phyloP scores from a whole-genome alignment of 208 protist species.

The Trichomonas tenax region DNA sequence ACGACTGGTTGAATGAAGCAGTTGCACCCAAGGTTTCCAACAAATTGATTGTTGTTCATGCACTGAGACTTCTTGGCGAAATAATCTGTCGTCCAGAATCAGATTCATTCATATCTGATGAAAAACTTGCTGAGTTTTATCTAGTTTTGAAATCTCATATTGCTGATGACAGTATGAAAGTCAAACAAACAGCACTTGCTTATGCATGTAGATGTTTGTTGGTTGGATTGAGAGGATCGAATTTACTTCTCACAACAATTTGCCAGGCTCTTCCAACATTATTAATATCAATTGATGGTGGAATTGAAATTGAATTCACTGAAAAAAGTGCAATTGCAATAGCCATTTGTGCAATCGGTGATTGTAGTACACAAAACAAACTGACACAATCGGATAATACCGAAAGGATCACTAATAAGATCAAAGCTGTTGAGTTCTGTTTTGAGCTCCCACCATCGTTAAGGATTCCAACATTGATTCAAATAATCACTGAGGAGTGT shows the following conservation, averaged over 20 bases:
- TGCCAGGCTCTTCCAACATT: not conserved
- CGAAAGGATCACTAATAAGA: not conserved
- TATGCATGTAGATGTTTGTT: not conserved
- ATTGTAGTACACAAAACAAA: not conserved
- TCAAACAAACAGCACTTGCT: not conserved
- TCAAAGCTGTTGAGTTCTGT: not conserved
- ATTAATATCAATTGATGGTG: not conserved
- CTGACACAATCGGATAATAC: not conserved
- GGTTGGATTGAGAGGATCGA: not conserved
- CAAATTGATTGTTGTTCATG: not conserved
- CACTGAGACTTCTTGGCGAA: not conserved
- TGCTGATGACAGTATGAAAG: not conserved
- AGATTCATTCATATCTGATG: not conserved
- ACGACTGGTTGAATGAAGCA: not conserved
- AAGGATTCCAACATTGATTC: not conserved
- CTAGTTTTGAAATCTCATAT: not conserved
- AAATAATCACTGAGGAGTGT: not conserved
- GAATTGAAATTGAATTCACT: not conserved
- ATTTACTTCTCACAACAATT: not conserved
- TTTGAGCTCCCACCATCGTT: not conserved
- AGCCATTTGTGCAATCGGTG: not conserved
- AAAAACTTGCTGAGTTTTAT: not conserved
- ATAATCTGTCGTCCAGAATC: not conserved
- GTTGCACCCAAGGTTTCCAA: not conserved
- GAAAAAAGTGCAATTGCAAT: not conserved